Percentiles rank a stretch among this genome's conserved stretches.
Conservation (phyloP, 192 early-diverging fungal species). For the Entrophospora sp. region DNA sequence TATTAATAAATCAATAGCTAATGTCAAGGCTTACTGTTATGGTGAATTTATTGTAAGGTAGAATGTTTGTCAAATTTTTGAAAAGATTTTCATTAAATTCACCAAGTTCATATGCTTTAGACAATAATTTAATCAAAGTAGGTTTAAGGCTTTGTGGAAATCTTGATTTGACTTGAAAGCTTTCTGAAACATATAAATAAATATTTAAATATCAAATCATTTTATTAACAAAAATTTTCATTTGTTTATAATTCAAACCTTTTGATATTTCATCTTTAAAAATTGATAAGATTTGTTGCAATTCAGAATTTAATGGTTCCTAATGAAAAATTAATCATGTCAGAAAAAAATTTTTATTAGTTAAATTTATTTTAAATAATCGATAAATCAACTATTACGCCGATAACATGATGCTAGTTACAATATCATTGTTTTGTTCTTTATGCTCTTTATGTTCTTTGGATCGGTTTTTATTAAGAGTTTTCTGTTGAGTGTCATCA, state of each 20-base stretch:
- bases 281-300: constrained; percentile 20
- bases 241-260: constrained; percentile 23
- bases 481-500: no score
- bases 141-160: constrained; percentile 38
- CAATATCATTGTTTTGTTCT: neutral
- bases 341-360: neutral
- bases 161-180: constrained; percentile 39
- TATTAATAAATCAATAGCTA: neutral
- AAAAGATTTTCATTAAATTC: constrained; percentile 37
- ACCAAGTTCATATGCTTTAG: constrained; percentile 26
- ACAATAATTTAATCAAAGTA: constrained; percentile 23
- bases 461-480: neutral
- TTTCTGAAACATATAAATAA: constrained; percentile 20
- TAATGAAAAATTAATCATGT: neutral
- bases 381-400: neutral
- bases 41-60: constrained; percentile 49
- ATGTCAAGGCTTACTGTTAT: constrained; percentile 26
- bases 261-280: constrained; percentile 24
- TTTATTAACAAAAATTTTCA: neutral
- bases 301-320: constrained; percentile 28
- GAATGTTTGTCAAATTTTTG: constrained; percentile 30
- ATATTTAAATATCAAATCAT: neutral
- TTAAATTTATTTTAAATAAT: neutral
- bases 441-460: neutral
- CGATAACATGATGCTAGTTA: neutral